phyloP scores from a whole-genome alignment of 1,284 basidiomycete species.

The Fistulinella cinereoalba region DNA sequence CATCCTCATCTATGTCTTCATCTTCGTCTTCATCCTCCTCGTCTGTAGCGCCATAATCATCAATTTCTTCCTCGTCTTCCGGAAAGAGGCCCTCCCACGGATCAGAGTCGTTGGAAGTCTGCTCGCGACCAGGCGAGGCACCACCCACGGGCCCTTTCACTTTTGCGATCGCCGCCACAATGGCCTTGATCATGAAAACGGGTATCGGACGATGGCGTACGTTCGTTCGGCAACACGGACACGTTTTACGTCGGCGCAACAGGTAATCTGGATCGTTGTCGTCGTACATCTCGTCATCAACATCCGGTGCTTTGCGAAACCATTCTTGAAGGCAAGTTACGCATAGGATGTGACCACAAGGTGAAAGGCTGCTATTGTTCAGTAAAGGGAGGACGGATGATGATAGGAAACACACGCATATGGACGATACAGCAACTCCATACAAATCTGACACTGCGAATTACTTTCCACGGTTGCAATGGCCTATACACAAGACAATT shows the following conservation, averaged over 20 bases:
- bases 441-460: conserved; percentile 71
- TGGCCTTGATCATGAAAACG: conserved; percentile 62
- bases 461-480: conserved; percentile 53
- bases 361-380: conserved; percentile 49
- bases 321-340: conserved; percentile 67
- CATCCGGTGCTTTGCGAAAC: conserved; percentile 64
- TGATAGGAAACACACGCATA: conserved; percentile 50
- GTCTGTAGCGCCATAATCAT: conserved; percentile 40
- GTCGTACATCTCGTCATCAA: conserved; percentile 53
- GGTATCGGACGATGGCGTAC: conserved; percentile 61
- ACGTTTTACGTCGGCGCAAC: conserved; percentile 60
- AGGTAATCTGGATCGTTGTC: conserved; percentile 50
- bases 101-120: conserved; percentile 40
- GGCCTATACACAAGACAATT: conserved; percentile 36
- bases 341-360: conserved; percentile 72
- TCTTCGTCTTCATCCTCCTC: no score
- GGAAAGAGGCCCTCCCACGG: conserved; percentile 69
- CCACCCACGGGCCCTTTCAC: conserved; percentile 26
- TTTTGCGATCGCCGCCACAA: conserved; percentile 49
- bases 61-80: conserved; percentile 40
- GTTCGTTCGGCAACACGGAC: conserved; percentile 62
- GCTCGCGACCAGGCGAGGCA: conserved; percentile 22
- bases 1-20: conserved; percentile 31
- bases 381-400: conserved; percentile 1
- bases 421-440: conserved; percentile 62